Evolutionary conservation across 257 asterid species (phyloP), one percentile per base, ranked within the genome.

Genomic region (Phtheirospermum japonicum): DNA sequence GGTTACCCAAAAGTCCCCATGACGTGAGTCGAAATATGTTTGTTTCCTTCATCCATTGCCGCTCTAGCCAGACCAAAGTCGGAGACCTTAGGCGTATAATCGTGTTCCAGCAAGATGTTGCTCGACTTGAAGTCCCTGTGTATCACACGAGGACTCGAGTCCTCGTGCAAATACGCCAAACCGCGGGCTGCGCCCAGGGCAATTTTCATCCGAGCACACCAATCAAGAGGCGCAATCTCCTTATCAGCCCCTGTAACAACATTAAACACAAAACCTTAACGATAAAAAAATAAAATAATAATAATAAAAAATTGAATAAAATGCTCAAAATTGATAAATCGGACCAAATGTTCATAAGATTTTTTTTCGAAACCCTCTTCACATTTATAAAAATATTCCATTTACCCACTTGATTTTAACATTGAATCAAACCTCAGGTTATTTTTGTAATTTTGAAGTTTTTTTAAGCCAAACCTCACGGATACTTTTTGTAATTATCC

Each of bases 1-100:
- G 51, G 32, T 20, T 77, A 89, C 99, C 99, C 99, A 26, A 92
- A 92, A 68, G 99, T 92, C 42, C 99, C 99, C 97, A 92, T 92
- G 62, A 89, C 96, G 71, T 83, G 99, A 33, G 99, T 92, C 3
- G 97, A 89, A 28, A 92, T 66, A 36, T 89, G 92, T 67, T 76
- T 73, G 76, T 63, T 82, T 70, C 79, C 89, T 72, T 83, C 99
- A 9, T 86, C 96, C 76, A 76, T 64, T 5, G 97, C 99, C 23
- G 90, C 64, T 75, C 92, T 84, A 64, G 98, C 98, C 75, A 92
- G 72, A 56, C 99, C 99, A 67, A 92, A 92, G 70, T 92, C 99
- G 0, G 99, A 92, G 48, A 92, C 97, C 74, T 89, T 86, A 66
- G 99, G 91, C 4, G 96, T 85, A 34, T 67, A 92, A 57, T 92